phyloP scores from a whole-genome alignment of 768 basidiomycete genomes.

The Termitomyces bulborhizus region DNA sequence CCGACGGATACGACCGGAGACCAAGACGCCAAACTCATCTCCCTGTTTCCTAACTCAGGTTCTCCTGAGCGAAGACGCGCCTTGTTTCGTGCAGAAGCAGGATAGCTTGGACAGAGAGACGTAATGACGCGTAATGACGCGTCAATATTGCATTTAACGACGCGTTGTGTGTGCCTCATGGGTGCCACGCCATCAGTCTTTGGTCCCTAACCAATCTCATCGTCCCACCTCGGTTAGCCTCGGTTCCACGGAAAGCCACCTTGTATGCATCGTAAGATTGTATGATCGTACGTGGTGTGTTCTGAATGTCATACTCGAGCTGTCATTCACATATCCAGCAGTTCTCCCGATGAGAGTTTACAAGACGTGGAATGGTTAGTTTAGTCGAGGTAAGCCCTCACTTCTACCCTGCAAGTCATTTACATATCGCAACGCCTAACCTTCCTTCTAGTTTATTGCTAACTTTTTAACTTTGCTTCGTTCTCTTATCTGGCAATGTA shows the following conservation, averaged over 20 bases:
- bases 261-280: not conserved
- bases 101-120: slow-evolving; percentile 11
- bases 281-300: not conserved
- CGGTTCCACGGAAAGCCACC: slow-evolving; percentile 16
- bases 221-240: slow-evolving; percentile 13
- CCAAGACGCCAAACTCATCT: not conserved
- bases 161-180: slow-evolving; percentile 14
- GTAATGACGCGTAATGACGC: slow-evolving; percentile 45
- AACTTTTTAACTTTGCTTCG: not conserved
- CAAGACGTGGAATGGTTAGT: not conserved
- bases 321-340: not conserved
- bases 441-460: not conserved
- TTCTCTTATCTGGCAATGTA: not conserved
- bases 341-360: not conserved
- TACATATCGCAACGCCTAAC: too few relatives aligned
- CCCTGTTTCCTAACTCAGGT: not conserved
- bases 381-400: not conserved
- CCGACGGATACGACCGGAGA: slow-evolving; percentile 20
- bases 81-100: slow-evolving; percentile 2
- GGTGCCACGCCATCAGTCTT: slow-evolving; percentile 15
- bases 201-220: slow-evolving; percentile 21
- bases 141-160: slow-evolving; percentile 19
- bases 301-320: not conserved
- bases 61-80: slow-evolving; percentile 8
- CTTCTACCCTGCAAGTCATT: not conserved